phyloP scores from a whole-genome alignment of 371 early-diverging fungal genomes.

The Actinomucor elegans region DNA sequence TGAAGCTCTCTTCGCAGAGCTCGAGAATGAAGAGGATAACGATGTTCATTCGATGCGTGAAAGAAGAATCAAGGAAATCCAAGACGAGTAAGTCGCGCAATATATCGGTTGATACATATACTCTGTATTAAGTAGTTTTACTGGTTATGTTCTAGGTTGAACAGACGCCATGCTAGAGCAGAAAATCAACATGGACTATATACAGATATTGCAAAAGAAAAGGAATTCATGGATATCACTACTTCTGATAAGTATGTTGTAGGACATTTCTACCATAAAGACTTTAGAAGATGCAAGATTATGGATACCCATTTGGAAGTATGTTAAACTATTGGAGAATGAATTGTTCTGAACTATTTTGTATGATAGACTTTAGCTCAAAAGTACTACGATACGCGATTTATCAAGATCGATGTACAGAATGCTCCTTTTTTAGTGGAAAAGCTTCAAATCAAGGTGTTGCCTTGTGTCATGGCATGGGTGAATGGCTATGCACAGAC shows the following conservation, averaged over 20 bases:
- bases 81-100: constrained; percentile 58
- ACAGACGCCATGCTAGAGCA: constrained; percentile 61
- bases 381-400: constrained; percentile 82
- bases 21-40: constrained; percentile 66
- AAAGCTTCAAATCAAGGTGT: constrained; percentile 80
- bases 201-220: constrained; percentile 77
- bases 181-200: constrained; percentile 79
- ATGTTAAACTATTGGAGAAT: too few relatives aligned
- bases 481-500: constrained; percentile 50
- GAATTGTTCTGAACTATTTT: too few relatives aligned
- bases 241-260: constrained; percentile 74
- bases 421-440: constrained; percentile 91
- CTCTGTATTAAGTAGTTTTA: not conserved
- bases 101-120: too few relatives aligned
- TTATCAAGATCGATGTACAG: constrained; percentile 86
- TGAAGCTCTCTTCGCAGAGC: constrained; percentile 64
- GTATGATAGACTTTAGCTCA: constrained; percentile 67
- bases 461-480: constrained; percentile 91
- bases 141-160: too few relatives aligned
- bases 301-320: constrained; percentile 89
- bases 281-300: constrained; percentile 92
- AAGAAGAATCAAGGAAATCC: constrained; percentile 61
- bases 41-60: constrained; percentile 55
- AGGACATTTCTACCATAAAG: constrained; percentile 89
- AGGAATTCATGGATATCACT: constrained; percentile 84